Evolutionary conservation across 2,329 filamentous ascomycete genomes (phyloP), one percentile per base, ranked within the genome.

Genomic region (Arthrobotrys conoides): DNA sequence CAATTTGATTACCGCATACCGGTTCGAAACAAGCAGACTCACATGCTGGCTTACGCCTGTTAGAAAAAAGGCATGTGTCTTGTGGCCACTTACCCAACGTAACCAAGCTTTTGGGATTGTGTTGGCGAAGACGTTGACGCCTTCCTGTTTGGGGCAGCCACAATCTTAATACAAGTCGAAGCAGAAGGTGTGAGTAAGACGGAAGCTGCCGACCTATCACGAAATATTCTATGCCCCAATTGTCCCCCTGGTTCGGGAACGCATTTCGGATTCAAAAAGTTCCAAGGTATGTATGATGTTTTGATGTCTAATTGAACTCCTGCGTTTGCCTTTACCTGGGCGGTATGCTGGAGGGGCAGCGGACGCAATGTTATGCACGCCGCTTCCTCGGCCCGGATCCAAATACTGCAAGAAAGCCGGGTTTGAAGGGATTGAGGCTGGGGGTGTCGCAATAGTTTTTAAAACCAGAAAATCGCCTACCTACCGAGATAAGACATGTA

Each of bases 161-260:
- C 16, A 16, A 49, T 27, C 5, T 44, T 8, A n/a, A 49, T 4
- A 1, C 20, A 16, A 2, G 57, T 14, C 6, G 6, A n/a, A 44
- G 18, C 3, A 36, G 57, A 36, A 61, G 57, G 57, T 44, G 20
- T 9, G 22, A 38, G 16, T 9, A 64, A 55, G 65, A 33, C 30
- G 65, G 72, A 66, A 76, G 59, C 57, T 76, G 66, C 38, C 27
- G 18, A 64, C 24, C 27, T 46, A 76, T 76, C 59, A 76, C 72
- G 66, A 51, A 65, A 71, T 76, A 70, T 70, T 64, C 65, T 76
- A 57, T 70, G 71, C 65, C 70, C 53, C 24, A 61, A 61, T 27
- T 24, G 24, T 12, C 10, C 5, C n/a, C 18, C 53, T 12, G 38
- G 18, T n/a, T 48, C 41, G 27, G 24, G 41, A 22, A 48, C 51